Conservation (phyloP, 208 protist species). For the Trypanosoma rangeli region DNA sequence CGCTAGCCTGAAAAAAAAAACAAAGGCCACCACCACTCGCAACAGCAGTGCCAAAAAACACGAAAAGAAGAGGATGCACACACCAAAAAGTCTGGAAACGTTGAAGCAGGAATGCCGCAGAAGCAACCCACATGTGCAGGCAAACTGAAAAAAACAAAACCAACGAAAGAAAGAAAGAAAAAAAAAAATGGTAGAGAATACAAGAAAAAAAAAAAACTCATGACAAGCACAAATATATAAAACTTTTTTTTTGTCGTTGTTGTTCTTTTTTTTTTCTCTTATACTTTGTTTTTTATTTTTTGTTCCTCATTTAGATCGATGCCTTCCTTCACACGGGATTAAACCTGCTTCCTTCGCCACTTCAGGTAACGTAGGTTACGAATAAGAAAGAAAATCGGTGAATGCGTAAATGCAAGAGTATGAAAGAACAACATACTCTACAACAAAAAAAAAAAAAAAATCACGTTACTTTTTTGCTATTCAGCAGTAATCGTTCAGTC, state of each 20-base stretch:
- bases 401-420: background rate
- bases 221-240: too few relatives aligned
- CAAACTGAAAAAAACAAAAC: background rate
- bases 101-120: background rate
- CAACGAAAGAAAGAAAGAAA: too few relatives aligned
- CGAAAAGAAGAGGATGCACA: background rate
- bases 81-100: background rate
- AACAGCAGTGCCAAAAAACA: conserved; percentile 8
- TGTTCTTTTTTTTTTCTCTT: conserved; percentile 2
- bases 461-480: background rate
- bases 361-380: conserved; percentile 8
- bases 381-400: background rate
- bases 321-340: background rate
- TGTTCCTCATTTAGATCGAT: conserved; percentile 9
- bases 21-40: conserved; percentile 7
- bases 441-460: conserved; percentile 2
- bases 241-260: too few relatives aligned
- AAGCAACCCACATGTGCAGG: background rate
- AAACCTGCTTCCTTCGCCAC: background rate
- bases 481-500: background rate
- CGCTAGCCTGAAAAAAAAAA: background rate
- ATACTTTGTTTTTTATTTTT: conserved; percentile 16
- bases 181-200: too few relatives aligned
- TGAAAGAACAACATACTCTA: too few relatives aligned
- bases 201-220: too few relatives aligned